Conservation (phyloP, 495 filamentous ascomycete genomes). For the Beverwykella pulmonaria region DNA sequence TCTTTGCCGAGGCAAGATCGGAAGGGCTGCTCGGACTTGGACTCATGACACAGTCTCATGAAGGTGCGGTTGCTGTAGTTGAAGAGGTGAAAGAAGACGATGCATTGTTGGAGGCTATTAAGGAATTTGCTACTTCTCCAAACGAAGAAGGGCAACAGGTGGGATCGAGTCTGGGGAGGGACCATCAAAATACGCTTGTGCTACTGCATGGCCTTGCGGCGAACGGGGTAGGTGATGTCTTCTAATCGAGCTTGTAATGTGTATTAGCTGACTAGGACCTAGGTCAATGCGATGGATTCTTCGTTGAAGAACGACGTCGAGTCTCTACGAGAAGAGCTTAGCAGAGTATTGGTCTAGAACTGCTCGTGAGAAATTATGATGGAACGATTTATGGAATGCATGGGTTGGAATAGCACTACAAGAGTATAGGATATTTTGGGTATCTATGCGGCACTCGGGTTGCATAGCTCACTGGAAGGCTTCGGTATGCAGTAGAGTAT, state of each 20-base stretch:
- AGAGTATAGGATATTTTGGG: not conserved
- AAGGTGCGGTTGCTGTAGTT: constrained; percentile 27
- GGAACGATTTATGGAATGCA: not conserved
- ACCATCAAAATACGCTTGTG: constrained; percentile 35
- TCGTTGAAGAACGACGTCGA: constrained; percentile 16
- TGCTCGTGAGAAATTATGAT: not conserved
- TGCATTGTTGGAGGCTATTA: constrained; percentile 24
- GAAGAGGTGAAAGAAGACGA: constrained; percentile 25
- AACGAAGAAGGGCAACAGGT: constrained; percentile 15
- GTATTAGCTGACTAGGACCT: not conserved
- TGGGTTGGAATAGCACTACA: not conserved
- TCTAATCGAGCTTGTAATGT: not conserved
- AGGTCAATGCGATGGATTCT: constrained; percentile 18
- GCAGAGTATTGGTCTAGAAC: constrained; percentile 11
- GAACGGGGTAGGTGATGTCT: constrained; percentile 32
- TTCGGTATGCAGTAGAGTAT: too few relatives aligned
- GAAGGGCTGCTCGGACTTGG: constrained; percentile 37
- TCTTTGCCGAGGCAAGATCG: constrained; percentile 34
- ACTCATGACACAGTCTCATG: constrained; percentile 27
- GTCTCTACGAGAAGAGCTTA: constrained; percentile 9
- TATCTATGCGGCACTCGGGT: not conserved
- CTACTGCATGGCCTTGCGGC: constrained; percentile 24
- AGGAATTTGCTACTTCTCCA: constrained; percentile 24
- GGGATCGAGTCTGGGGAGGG: constrained; percentile 3
- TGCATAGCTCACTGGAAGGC: too few relatives aligned